phyloP scores from a whole-genome alignment of 148 eudicot species.

The Mesembryanthemum crystallinum region DNA sequence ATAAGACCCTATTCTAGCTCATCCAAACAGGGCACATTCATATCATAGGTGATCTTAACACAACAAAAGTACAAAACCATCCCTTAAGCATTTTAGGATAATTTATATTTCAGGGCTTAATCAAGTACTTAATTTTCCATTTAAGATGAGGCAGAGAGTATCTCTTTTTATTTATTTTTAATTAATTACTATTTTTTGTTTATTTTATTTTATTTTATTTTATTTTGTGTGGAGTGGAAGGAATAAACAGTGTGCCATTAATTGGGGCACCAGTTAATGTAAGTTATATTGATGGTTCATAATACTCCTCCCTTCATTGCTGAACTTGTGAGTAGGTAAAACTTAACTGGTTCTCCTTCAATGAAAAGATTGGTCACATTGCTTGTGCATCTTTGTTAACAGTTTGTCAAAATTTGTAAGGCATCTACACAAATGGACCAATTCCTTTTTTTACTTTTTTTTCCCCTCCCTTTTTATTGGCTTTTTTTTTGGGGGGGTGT shows the following conservation, averaged over 20 bases:
- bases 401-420: background rate
- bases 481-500: background rate
- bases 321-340: background rate
- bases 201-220: background rate
- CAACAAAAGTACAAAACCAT: too few relatives aligned
- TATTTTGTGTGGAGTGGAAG: background rate
- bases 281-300: too few relatives aligned
- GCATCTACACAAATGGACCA: background rate
- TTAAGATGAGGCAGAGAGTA: background rate
- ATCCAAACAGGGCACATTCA: background rate
- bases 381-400: background rate
- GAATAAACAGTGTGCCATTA: background rate
- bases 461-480: background rate
- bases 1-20: slow-evolving; percentile 16
- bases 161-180: too few relatives aligned
- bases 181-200: too few relatives aligned
- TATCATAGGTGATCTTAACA: background rate
- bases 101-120: background rate
- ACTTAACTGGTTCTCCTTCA: background rate
- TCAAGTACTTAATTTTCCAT: background rate
- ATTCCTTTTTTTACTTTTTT: background rate
- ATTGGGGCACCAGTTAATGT: too few relatives aligned
- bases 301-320: too few relatives aligned
- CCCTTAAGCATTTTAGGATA: background rate
- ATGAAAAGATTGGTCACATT: background rate